Percentiles rank a stretch among this genome's conserved stretches.
phyloP scores from a whole-genome alignment of 352 stramenopile species.

The Phytophthora rubi region DNA sequence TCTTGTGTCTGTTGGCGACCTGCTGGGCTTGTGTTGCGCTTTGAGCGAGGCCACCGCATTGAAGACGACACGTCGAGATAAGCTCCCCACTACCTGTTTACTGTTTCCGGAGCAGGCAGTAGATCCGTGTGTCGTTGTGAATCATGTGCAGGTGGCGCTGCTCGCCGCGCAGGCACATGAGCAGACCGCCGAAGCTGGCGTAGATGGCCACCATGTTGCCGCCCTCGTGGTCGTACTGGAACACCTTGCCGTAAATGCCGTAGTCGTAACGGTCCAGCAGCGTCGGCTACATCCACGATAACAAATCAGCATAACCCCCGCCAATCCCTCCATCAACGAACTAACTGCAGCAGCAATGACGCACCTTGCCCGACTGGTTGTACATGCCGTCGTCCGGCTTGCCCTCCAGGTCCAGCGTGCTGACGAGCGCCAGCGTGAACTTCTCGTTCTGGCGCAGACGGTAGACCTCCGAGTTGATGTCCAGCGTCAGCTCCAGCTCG shows the following conservation, averaged over 20 bases:
- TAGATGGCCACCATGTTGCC: constrained; percentile 95
- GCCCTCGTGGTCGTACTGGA: constrained; percentile 96
- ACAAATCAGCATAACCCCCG: constrained; percentile 10
- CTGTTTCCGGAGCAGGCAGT: constrained; percentile 91
- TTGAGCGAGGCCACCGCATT: not conserved
- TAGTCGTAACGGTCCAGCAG: constrained; percentile 99
- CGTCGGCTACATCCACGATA: constrained; percentile 58
- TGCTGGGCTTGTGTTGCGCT: not conserved
- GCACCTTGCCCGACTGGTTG: constrained; percentile 91
- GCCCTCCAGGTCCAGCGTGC: constrained; percentile 96
- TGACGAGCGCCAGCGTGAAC: constrained; percentile 96
- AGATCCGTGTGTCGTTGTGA: constrained; percentile 97
- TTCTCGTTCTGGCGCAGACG: constrained; percentile 95
- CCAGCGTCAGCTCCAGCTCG: constrained; percentile 97
- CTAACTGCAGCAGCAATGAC: constrained; percentile 5
- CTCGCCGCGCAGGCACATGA: constrained; percentile 98
- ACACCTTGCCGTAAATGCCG: constrained; percentile 98
- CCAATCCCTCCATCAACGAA: not conserved
- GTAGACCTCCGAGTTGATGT: constrained; percentile 99
- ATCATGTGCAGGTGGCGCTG: constrained; percentile 97
- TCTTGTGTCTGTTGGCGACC: constrained; percentile 3
- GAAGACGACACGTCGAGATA: not conserved
- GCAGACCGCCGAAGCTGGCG: constrained; percentile 96
- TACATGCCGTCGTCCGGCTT: constrained; percentile 96
- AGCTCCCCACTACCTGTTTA: constrained; percentile 37